Evolutionary conservation across 1,284 basidiomycete genomes (phyloP), one percentile per base, ranked within the genome.

Genomic region (Puccinia brachypodii): DNA sequence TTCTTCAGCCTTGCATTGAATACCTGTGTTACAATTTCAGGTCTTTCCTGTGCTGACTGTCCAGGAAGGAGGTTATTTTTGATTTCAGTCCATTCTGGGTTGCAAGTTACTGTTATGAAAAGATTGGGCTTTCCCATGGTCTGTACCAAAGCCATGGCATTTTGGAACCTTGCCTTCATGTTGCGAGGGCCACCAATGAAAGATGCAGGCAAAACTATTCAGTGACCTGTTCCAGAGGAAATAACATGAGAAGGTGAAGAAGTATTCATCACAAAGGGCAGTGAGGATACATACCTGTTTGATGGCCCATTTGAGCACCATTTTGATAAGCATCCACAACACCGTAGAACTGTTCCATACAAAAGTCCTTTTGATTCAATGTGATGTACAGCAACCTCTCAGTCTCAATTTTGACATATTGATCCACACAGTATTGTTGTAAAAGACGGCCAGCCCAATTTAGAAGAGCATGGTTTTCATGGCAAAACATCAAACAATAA

Each of bases 51-150:
- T 74, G 72, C 44, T 16, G 22, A 53, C 53, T 74, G n/a, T 50
- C 53, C 47, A 11, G 44, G 44, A n/a, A 38, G 36, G 22, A 56
- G 22, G 16, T 38, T 25, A 11, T n/a, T n/a, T 14, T 38, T 1
- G 3, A 58, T 74, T 44, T 74, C 72, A 38, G 25, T 16, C 64
- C 88, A 88, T 0, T 86, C 83, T 0, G 87, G 84, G 82, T 88
- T 88, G 84, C 86, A 87, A 0, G 87, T 88, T 84, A 88, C 85
- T 0, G 87, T 88, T 76, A 87, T 83, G 83, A 88, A 88, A 64
- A 87, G 87, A 4, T 86, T 87, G 0, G 87, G 87, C 13, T 81
- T 82, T 3, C 87, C 87, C 44, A 74, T 83, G 0, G 82, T 73
- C 2, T 84, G 83, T 0, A 87, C 87, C 82, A 88, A 84, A 1